phyloP scores from a whole-genome alignment of 2,329 filamentous ascomycete genomes.

The Aspergillus costaricaensis region DNA sequence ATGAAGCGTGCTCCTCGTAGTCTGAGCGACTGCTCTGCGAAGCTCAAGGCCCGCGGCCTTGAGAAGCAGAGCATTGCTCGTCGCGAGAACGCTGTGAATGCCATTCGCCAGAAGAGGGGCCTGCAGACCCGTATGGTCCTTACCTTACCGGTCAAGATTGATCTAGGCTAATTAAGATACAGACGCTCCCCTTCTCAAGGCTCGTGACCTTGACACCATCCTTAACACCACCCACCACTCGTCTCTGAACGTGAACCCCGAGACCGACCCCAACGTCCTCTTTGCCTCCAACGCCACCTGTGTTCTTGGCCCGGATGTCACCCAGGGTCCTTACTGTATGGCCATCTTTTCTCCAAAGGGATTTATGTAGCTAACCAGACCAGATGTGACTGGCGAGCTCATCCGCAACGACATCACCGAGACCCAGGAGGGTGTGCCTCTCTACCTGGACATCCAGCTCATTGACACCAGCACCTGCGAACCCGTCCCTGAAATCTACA shows the following conservation, averaged over 20 bases:
- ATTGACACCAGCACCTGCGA: slow-evolving; percentile 46
- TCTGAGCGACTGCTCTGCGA: slow-evolving; percentile 50
- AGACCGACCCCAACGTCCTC: slow-evolving; percentile 27
- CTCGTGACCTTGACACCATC: slow-evolving; percentile 38
- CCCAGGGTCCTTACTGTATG: slow-evolving; percentile 56
- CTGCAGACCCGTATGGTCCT: slow-evolving; percentile 29
- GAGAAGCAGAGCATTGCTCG: slow-evolving; percentile 49
- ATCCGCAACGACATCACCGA: slow-evolving; percentile 41
- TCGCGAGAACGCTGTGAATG: slow-evolving; percentile 45
- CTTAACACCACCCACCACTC: slow-evolving; percentile 45
- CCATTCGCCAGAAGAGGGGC: slow-evolving; percentile 46
- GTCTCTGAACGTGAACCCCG: slow-evolving; percentile 27
- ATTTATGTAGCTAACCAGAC: not conserved
- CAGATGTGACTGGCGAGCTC: slow-evolving; percentile 41
- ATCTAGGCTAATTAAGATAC: not conserved
- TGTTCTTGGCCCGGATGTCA: slow-evolving; percentile 56
- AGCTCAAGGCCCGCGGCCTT: slow-evolving; percentile 52
- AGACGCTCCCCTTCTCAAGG: slow-evolving; percentile 28
- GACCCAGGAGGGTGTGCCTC: slow-evolving; percentile 37
- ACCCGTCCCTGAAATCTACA: slow-evolving; percentile 39
- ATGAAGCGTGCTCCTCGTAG: slow-evolving; percentile 44
- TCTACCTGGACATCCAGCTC: slow-evolving; percentile 45
- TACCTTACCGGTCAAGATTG: not conserved
- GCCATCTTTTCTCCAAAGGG: rapidly evolving
- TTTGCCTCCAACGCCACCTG: slow-evolving; percentile 44